Evolutionary conservation across 2,329 filamentous ascomycete species (phyloP).

Genomic region (Talaromyces albobiverticillius): DNA sequence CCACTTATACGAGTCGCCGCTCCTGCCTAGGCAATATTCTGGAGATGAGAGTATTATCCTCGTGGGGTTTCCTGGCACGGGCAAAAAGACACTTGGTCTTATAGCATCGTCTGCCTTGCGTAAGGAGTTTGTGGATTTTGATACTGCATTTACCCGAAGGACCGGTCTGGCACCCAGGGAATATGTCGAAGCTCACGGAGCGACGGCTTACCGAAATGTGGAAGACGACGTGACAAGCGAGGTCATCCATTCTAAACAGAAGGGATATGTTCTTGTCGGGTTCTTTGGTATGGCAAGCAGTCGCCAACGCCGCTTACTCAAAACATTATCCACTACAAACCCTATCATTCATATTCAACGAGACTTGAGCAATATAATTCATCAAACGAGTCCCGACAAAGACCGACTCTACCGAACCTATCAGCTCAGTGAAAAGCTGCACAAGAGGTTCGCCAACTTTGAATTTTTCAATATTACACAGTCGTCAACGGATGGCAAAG

Average conservation of each 20-base stretch:
- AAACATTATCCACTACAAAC: slow-evolving; percentile 61
- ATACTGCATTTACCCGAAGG: slow-evolving; percentile 64
- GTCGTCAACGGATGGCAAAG: slow-evolving; percentile 23
- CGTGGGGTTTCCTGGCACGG: slow-evolving; percentile 69
- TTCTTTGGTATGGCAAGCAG: slow-evolving; percentile 65
- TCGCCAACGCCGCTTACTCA: slow-evolving; percentile 55
- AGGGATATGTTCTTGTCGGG: slow-evolving; percentile 66
- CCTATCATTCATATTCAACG: slow-evolving; percentile 70
- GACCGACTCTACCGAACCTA: slow-evolving; percentile 59
- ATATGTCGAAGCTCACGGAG: slow-evolving; percentile 63
- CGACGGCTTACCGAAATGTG: slow-evolving; percentile 59
- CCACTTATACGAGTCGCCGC: slow-evolving; percentile 7
- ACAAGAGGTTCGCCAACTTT: slow-evolving; percentile 66
- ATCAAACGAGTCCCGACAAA: slow-evolving; percentile 58
- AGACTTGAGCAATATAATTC: slow-evolving; percentile 58
- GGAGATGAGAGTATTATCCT: slow-evolving; percentile 54
- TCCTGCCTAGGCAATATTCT: slow-evolving; percentile 1
- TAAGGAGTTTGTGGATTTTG: slow-evolving; percentile 66
- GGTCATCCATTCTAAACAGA: slow-evolving; percentile 58
- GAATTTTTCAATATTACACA: slow-evolving; percentile 76
- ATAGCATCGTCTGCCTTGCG: slow-evolving; percentile 71
- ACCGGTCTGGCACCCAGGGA: slow-evolving; percentile 60
- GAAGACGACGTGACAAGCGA: slow-evolving; percentile 62
- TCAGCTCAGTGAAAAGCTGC: slow-evolving; percentile 48
- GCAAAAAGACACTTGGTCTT: slow-evolving; percentile 72